Conservation (phyloP, 805 yeast species). For the Tetrapisispora namnaoensis region DNA sequence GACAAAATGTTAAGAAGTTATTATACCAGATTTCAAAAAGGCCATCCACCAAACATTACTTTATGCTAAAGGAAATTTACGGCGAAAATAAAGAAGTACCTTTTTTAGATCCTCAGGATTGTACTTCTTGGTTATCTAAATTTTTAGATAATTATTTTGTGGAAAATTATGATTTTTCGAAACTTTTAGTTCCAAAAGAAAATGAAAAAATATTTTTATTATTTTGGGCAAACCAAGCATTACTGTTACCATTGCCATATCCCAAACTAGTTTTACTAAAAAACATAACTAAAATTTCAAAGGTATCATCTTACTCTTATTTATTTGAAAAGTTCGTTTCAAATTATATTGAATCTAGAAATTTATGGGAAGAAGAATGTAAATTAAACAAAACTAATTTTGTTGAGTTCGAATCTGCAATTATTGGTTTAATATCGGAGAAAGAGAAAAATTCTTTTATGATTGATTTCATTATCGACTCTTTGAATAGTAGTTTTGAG, state of each 20-base stretch:
- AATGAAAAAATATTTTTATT: conserved; percentile 51
- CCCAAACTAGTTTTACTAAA: conserved; percentile 45
- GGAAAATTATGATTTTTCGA: conserved; percentile 40
- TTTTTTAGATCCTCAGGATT: conserved; percentile 57
- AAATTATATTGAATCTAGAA: conserved; percentile 39
- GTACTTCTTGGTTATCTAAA: conserved; percentile 34
- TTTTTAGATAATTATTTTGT: conserved; percentile 38
- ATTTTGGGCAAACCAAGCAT: conserved; percentile 62
- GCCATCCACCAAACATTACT: conserved; percentile 34
- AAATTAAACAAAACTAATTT: conserved; percentile 41
- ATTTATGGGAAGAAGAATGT: conserved; percentile 36
- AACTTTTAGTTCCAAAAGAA: conserved; percentile 39
- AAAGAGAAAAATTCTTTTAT: conserved; percentile 50
- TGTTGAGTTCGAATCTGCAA: conserved; percentile 43
- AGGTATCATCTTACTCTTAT: conserved; percentile 34
- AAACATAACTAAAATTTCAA: conserved; percentile 32
- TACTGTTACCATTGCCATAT: conserved; percentile 39
- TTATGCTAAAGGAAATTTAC: conserved; percentile 48
- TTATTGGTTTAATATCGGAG: conserved; percentile 51
- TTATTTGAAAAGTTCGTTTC: conserved; percentile 39
- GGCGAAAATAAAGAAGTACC: conserved; percentile 40
- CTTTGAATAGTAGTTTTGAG: conserved; percentile 39
- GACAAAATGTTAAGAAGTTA: conserved; percentile 35
- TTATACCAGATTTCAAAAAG: conserved; percentile 32
- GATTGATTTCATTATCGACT: conserved; percentile 48